Percentiles rank a stretch among this genome's conserved stretches.
Evolutionary conservation across 257 asterid genomes (phyloP).

Genomic region (Salvia rosmarinus): DNA sequence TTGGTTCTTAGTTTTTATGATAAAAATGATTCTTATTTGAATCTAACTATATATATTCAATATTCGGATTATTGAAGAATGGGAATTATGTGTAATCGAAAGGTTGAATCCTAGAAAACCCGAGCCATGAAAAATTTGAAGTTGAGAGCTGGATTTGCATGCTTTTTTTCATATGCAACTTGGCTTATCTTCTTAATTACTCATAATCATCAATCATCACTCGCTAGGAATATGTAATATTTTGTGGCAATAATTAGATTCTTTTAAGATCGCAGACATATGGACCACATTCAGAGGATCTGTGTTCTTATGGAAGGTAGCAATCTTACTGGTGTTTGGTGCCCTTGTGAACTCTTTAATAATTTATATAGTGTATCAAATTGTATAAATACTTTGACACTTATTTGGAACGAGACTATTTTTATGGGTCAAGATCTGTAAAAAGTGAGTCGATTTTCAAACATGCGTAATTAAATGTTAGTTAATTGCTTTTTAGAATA

Average conservation of each 20-base stretch:
- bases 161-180: conserved; percentile 3
- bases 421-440: too few species aligned
- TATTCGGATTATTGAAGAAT: background rate
- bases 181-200: background rate
- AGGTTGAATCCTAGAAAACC: conserved; percentile 12
- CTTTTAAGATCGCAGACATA: background rate
- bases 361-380: too few species aligned
- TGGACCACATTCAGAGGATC: conserved; percentile 27
- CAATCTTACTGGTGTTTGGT: background rate
- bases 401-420: too few species aligned
- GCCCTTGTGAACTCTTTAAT: too few species aligned
- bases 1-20: too few species aligned
- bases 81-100: background rate
- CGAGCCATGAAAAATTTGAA: background rate
- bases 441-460: too few species aligned
- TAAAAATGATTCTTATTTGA: too few species aligned
- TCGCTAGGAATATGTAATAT: background rate
- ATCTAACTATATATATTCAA: background rate
- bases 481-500: too few species aligned
- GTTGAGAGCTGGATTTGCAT: conserved; percentile 19
- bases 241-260: conserved; percentile 7
- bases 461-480: too few species aligned
- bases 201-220: background rate
- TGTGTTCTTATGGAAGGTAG: background rate
- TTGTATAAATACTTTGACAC: too few species aligned